Evolutionary conservation across 1,284 basidiomycete species (phyloP), one percentile per base, ranked within the genome.

Genomic region (Golubevia sp.): DNA sequence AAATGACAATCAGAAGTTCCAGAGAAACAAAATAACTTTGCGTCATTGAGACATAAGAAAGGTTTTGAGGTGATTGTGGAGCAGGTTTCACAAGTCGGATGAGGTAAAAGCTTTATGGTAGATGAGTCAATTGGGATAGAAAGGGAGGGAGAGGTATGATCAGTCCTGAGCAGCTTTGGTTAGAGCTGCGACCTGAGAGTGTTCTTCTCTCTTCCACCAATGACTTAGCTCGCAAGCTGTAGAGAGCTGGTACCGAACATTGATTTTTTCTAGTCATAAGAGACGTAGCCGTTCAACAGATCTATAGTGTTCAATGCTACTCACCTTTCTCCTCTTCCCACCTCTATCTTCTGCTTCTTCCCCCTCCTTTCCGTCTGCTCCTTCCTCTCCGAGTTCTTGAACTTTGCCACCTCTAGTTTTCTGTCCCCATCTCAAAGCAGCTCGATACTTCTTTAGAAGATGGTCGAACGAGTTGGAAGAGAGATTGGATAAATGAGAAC

Each of bases 1-100:
- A 54, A n/a, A 56, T 48, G 18, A 54, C 26, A 21, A 6, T 18
- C 15, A 55, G 44, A 25, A 59, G 52, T 70, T 62, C 58, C 6
- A 65, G 52, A 70, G 62, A 80, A 76, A 63, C 80, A 82, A 11
- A 63, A 78, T 1, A 69, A 67, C 49, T 59, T 63, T 5, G 76
- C 76, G 62, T 77, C 82, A 26, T 73, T 64, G 15, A 83, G 59
- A 60, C 81, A 83, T 58, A 83, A 62, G 58, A 74, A 83, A 0
- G 81, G 81, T 4, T 75, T 67, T 25, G 76, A 67, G 53, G 80
- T 62, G 24, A 77, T 68, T 15, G 68, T 55, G 21, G 60, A 56
- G 50, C 81, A 83, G 5, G 62, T 54, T 6, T 62, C 54, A 55
- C 81, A 83, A 6, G 64, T 66, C 0, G 81, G 81, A 61, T 80